phyloP scores from a whole-genome alignment of 2,329 filamentous ascomycete genomes.

The Fusarium sterilihyphosum region DNA sequence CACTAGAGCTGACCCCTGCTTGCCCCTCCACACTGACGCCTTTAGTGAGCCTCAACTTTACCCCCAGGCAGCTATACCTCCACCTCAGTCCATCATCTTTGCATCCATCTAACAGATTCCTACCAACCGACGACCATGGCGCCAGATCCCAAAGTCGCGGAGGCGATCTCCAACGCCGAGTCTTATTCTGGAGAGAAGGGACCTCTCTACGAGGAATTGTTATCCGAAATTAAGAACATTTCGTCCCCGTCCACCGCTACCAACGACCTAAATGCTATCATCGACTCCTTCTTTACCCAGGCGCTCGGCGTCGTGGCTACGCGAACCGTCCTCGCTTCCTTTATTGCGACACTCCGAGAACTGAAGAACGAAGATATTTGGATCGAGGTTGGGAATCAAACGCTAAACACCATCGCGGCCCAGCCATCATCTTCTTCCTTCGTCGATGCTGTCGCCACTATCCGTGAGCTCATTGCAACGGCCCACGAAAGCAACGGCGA shows the following conservation, averaged over 20 bases:
- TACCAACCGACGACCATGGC: constrained; percentile 46
- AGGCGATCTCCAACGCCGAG: constrained; percentile 56
- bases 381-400: constrained; percentile 79
- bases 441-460: constrained; percentile 82
- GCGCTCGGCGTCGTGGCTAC: constrained; percentile 80
- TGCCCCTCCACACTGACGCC: constrained; percentile 36
- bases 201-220: constrained; percentile 58
- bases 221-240: constrained; percentile 54
- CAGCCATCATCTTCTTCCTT: constrained; percentile 74
- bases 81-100: constrained; percentile 17
- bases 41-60: constrained; percentile 28
- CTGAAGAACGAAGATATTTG: constrained; percentile 72
- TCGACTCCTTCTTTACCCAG: constrained; percentile 73
- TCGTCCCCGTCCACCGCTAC: constrained; percentile 52
- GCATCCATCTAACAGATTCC: neutral
- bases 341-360: constrained; percentile 70
- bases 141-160: constrained; percentile 52
- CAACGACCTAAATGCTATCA: constrained; percentile 73
- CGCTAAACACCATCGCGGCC: constrained; percentile 72
- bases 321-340: constrained; percentile 73
- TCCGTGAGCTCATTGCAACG: constrained; percentile 83
- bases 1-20: constrained; percentile 38
- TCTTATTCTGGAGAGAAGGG: constrained; percentile 52
- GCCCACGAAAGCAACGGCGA: constrained; percentile 87
- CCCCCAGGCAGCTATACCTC: constrained; percentile 29